Percentiles rank a stretch among this genome's conserved stretches.
Evolutionary conservation across 2,329 filamentous ascomycete species (phyloP).

Genomic region (Colletotrichum tropicale): DNA sequence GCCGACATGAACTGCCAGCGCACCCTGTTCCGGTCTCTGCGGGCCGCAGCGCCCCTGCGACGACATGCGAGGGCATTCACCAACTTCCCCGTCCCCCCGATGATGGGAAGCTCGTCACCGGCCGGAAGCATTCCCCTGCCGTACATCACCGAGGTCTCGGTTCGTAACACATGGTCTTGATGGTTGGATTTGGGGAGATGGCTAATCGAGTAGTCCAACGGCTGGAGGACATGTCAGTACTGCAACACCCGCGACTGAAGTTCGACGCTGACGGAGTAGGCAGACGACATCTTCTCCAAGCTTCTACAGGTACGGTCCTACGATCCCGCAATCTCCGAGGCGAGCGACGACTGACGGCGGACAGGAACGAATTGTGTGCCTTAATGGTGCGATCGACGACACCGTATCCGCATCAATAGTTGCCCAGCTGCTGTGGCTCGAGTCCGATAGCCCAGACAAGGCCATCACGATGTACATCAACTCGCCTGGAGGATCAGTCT

Average conservation of each 20-base stretch:
- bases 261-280: conserved; percentile 24
- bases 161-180: conserved; percentile 30
- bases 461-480: conserved; percentile 98
- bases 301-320: conserved; percentile 66
- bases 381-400: conserved; percentile 92
- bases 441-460: conserved; percentile 94
- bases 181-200: background rate
- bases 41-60: conserved; percentile 31
- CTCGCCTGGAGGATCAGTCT: conserved; percentile 91
- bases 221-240: conserved; percentile 77
- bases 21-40: conserved; percentile 36
- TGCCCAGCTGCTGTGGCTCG: conserved; percentile 95
- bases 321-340: conserved; percentile 17
- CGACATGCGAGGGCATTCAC: conserved; percentile 47
- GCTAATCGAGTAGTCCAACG: conserved; percentile 64
- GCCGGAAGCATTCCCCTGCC: conserved; percentile 57
- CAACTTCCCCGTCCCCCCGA: conserved; percentile 35
- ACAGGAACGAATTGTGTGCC: conserved; percentile 89
- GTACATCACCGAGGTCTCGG: conserved; percentile 62
- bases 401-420: conserved; percentile 91
- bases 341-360: conserved; percentile 13
- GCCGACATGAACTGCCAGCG: conserved; percentile 39
- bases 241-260: background rate
- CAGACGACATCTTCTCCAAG: conserved; percentile 84
- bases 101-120: conserved; percentile 23